Evolutionary conservation across 2,329 filamentous ascomycete genomes (phyloP).

Genomic region (Myrmaecium sp.): DNA sequence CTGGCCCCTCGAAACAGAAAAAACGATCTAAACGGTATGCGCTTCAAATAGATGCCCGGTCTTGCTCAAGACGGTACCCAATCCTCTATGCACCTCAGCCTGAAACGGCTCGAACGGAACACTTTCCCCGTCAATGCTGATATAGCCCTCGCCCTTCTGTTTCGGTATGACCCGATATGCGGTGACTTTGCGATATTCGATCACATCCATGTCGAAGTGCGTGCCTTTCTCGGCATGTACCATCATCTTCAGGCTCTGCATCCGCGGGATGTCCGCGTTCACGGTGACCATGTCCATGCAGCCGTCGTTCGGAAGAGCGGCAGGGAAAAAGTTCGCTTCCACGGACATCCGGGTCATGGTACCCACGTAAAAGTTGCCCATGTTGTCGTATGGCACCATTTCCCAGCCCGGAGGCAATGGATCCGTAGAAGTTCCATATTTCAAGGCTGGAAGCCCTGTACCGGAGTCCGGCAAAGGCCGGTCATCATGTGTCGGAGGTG

Average conservation of each 20-base stretch:
- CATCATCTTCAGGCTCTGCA: conserved; percentile 52
- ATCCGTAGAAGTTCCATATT: conserved; percentile 67
- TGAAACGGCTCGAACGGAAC: conserved; percentile 82
- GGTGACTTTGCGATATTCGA: conserved; percentile 70
- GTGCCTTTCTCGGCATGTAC: conserved; percentile 52
- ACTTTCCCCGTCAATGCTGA: conserved; percentile 85
- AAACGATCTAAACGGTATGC: conserved; percentile 8
- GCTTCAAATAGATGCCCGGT: conserved; percentile 55
- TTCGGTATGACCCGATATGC: conserved; percentile 74
- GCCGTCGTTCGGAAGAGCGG: conserved; percentile 68
- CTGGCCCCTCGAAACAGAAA: conserved; percentile 1
- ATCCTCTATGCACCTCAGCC: conserved; percentile 65
- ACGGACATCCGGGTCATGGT: conserved; percentile 91
- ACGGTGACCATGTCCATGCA: conserved; percentile 71
- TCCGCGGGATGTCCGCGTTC: conserved; percentile 53
- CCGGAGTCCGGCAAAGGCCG: conserved; percentile 4
- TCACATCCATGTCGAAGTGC: conserved; percentile 64
- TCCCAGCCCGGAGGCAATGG: conserved; percentile 64
- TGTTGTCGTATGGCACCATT: conserved; percentile 51
- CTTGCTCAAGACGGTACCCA: conserved; percentile 75
- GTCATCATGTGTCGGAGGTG: conserved; percentile 5
- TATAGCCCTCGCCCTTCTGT: conserved; percentile 55
- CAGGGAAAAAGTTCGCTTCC: conserved; percentile 74
- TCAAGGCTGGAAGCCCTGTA: conserved; percentile 47
- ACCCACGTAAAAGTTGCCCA: conserved; percentile 87